Evolutionary conservation across 805 yeast genomes (phyloP), one percentile per base, ranked within the genome.

Genomic region (Pichia membranifaciens): DNA sequence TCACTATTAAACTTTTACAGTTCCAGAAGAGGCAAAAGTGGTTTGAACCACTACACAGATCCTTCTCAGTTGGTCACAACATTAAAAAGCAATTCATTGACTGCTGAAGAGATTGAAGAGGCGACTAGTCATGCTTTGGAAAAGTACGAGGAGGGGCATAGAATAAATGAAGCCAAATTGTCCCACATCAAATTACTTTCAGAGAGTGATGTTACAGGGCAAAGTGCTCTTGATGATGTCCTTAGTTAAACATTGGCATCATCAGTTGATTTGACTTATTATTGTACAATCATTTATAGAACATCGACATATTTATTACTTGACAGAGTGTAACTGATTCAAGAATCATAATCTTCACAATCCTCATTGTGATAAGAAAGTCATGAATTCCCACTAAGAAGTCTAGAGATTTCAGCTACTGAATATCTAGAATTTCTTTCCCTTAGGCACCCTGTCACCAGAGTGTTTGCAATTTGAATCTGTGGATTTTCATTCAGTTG

Each of bases 41-140:
- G 25, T 21, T 39, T 39, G 10, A 48, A 39, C 31, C 40, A 35
- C 15, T 48, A 43, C 20, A 38, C n/a, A 8, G 46, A 47, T 16
- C 46, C 50, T 5, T 31, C 46, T 15, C 29, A 28, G 9, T 13
- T 9, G 1, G 9, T 37, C 5, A 32, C 41, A 3, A 15, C 20
- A 3, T 36, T 41, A 7, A 37, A 42, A 10, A 41, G 40, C 3
- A 48, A 48, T 51, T 25, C 23, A 22, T 60, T 79, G 32, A 57
- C 67, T 1, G 55, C 58, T 0, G 67, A 57, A 13, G 87, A 81
- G 52, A 44, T 82, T 32, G 56, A 61, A 0, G 84, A 76, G 51
- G 51, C 82, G 8, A 41, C 47, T 2, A 38, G 43, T 18, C 44
- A 39, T 33, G 44, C 39, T 20, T 4, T 34, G 10, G 20, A 15